phyloP scores from a whole-genome alignment of 805 yeast genomes.

The Metschnikowia lochheadii region DNA sequence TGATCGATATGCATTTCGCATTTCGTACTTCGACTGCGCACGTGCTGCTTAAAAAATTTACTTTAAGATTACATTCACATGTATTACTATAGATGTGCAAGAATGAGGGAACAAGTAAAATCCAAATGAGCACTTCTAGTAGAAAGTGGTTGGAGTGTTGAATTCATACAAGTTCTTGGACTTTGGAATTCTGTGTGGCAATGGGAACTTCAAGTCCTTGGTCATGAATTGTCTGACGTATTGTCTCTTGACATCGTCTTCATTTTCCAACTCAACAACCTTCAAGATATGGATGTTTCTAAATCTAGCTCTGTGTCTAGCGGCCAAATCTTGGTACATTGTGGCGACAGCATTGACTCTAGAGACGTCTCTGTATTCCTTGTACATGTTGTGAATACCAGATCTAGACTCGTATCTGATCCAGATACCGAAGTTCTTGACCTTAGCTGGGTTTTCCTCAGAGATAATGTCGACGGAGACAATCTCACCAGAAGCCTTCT shows the following conservation, averaged over 20 bases:
- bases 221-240: constrained; percentile 96
- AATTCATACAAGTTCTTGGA: constrained; percentile 82
- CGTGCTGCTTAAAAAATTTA: constrained; percentile 2
- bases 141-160: constrained; percentile 96
- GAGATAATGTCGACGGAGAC: constrained; percentile 86
- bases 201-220: constrained; percentile 98
- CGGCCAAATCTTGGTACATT: constrained; percentile 99
- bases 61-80: constrained; percentile 14
- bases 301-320: constrained; percentile 99
- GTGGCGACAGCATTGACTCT: constrained; percentile 98
- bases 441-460: constrained; percentile 98
- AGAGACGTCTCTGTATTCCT: constrained; percentile 99
- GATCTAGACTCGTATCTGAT: constrained; percentile 99
- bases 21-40: background rate
- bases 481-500: constrained; percentile 99
- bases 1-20: background rate
- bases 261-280: constrained; percentile 98
- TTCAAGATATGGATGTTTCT: constrained; percentile 98
- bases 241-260: constrained; percentile 98
- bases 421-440: constrained; percentile 99
- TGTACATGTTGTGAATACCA: constrained; percentile 99
- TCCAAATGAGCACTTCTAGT: constrained; percentile 48
- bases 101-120: constrained; percentile 4
- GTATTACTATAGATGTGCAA: constrained; percentile 16
- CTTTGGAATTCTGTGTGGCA: constrained; percentile 98